Evolutionary conservation across 768 basidiomycete species (phyloP), one percentile per base, ranked within the genome.

Genomic region (Tricholoma sp.): DNA sequence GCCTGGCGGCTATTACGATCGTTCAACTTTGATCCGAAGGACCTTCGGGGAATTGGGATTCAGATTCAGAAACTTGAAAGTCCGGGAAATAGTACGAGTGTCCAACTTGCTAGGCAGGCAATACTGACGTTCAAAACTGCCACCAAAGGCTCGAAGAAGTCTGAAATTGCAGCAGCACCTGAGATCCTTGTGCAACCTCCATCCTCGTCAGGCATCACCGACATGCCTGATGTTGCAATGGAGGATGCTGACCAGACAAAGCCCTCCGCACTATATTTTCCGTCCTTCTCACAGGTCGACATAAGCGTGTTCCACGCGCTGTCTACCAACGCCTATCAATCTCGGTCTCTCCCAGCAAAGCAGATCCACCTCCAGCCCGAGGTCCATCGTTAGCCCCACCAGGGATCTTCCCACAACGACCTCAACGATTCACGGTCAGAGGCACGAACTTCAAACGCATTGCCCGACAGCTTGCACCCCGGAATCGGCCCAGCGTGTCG

Each of bases 31-130:
- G 89, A 93, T 59, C 85, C 94, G 0, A 82, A 76, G 57, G 96
- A 98, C 59, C 73, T 98, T n/a, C 80, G 96, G 18, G 96, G 96
- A 1, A 82, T 98, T 55, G 94, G 91, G 0, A 87, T 98, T 7
- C 93, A 95, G 63, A 82, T 98, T 11, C 86, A 89, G 64, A 98
- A 94, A 67, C 78, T 98, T 4, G 93, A 97, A 70, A 74, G 78
- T 6, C 63, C 67, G 13, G 70, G 72, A 1, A 72, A 66, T 2
- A 54, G 63, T 3, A 65, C 66, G 20, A 63, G 60, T 12, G 63
- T 67, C 9, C 74, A 76, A 13, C 61, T 70, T n/a, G n/a, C n/a
- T 4, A 86, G 84, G 1, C 93, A 94, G 65, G 79, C 73, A 2
- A 74, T 75, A 10, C 69, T 94, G 29, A 73, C 79, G 0, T 95